A percentile compares a stretch with the other conserved stretches of the same genome.
Conservation (phyloP, 2,329 filamentous ascomycete genomes). For the Rutstroemia sydowiana region DNA sequence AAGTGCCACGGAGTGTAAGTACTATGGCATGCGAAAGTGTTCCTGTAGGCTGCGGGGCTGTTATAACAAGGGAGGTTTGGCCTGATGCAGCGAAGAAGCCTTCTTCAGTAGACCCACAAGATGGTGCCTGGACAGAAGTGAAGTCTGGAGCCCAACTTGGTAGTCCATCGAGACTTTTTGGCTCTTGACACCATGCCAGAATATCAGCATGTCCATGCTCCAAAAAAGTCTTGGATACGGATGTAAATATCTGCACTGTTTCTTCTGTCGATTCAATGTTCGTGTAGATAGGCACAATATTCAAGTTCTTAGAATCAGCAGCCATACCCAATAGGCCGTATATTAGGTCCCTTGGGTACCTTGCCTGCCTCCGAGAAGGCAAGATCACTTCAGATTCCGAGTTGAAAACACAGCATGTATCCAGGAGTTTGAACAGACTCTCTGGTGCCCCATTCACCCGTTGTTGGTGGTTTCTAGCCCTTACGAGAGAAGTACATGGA, state of each 20-base stretch:
- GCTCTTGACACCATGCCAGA: slow-evolving; percentile 7
- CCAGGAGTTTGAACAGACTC: background rate
- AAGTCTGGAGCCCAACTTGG: slow-evolving; percentile 13
- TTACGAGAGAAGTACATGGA: background rate
- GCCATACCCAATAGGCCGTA: slow-evolving; percentile 10
- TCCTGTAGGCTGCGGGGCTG: background rate
- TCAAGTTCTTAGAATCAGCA: background rate
- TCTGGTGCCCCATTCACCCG: background rate
- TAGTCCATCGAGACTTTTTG: background rate
- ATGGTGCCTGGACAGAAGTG: background rate
- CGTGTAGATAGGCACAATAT: slow-evolving; percentile 2
- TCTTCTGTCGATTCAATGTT: slow-evolving; percentile 1
- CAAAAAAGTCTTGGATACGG: background rate
- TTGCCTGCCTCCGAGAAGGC: slow-evolving; percentile 9
- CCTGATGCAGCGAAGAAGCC: slow-evolving; percentile 1
- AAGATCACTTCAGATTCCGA: background rate
- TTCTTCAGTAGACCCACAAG: background rate
- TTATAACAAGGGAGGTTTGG: background rate
- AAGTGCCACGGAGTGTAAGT: background rate
- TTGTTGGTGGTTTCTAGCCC: slow-evolving; percentile 4
- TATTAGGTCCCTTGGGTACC: slow-evolving; percentile 10
- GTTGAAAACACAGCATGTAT: background rate
- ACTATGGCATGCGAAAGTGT: background rate
- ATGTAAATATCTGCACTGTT: slow-evolving; percentile 4
- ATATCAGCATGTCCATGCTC: slow-evolving; percentile 2